phyloP scores from a whole-genome alignment of 257 asterid genomes.

The Asclepias syriaca region DNA sequence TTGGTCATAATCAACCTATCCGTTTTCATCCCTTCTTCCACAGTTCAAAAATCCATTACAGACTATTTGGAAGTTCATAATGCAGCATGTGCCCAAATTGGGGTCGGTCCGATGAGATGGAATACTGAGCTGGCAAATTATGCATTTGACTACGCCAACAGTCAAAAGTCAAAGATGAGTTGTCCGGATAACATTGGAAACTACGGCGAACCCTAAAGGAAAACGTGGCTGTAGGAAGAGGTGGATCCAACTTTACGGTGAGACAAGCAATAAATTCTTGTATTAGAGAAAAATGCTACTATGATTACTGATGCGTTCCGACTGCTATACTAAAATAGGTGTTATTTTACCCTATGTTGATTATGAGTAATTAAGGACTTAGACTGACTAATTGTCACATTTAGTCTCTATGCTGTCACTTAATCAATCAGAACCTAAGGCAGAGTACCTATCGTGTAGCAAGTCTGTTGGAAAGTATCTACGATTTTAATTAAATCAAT shows the following conservation, averaged over 20 bases:
- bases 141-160: slow-evolving; percentile 31
- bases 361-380: too few species aligned
- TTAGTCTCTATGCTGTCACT: too few species aligned
- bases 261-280: slow-evolving; percentile 28
- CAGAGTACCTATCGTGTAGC: too few species aligned
- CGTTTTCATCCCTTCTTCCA: not conserved
- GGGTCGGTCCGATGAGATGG: slow-evolving; percentile 40
- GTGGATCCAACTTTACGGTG: slow-evolving; percentile 22
- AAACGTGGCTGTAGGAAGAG: slow-evolving; percentile 12
- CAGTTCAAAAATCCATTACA: slow-evolving; percentile 13
- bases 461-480: too few species aligned
- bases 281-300: slow-evolving; percentile 28
- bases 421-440: too few species aligned
- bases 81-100: slow-evolving; percentile 26
- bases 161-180: slow-evolving; percentile 14
- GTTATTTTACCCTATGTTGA: too few species aligned
- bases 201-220: slow-evolving; percentile 35
- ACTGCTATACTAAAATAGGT: too few species aligned
- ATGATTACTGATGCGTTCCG: too few species aligned
- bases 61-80: slow-evolving; percentile 34
- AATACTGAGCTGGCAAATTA: slow-evolving; percentile 25
- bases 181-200: slow-evolving; percentile 32
- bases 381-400: too few species aligned
- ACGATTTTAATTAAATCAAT: too few species aligned
- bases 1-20: not conserved